These are phyloP conservation scores for Phlyctochytrium arcticum DNA, from an alignment of 192 early-diverging fungal species.

Conservation along the genomic window DNA sequence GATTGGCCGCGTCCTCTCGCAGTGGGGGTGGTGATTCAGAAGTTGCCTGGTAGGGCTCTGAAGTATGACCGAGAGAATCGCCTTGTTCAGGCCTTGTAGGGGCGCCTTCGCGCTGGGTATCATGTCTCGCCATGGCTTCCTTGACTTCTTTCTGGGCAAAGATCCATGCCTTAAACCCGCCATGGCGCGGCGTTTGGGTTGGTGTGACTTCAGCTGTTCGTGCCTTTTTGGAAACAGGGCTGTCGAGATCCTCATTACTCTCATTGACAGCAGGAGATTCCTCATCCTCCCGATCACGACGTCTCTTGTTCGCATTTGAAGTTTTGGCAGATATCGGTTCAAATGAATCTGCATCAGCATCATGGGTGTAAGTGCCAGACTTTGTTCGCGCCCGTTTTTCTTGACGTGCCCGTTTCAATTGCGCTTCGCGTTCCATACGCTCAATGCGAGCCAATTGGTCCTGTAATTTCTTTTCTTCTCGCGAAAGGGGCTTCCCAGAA, in stretches of 20 bases:
- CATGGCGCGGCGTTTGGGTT: background rate
- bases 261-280: background rate
- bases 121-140: background rate
- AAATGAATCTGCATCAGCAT: background rate
- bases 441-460: constrained; percentile 26
- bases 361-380: constrained; percentile 2
- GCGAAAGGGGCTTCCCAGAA: constrained; percentile 1
- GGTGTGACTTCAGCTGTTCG: no score
- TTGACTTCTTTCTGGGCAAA: constrained; percentile 15
- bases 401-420: background rate
- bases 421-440: constrained; percentile 16
- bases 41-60: background rate
- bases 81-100: background rate
- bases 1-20: background rate
- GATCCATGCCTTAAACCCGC: constrained; percentile 16
- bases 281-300: background rate
- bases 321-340: no score
- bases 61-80: background rate
- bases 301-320: background rate
- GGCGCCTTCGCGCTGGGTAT: background rate
- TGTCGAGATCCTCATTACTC: background rate
- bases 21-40: background rate
- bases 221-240: no score
- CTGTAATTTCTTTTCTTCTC: constrained; percentile 27
- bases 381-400: constrained; percentile 6